Evolutionary conservation across 2,329 filamentous ascomycete genomes (phyloP).

Genomic region (Plenodomus lindquistii): DNA sequence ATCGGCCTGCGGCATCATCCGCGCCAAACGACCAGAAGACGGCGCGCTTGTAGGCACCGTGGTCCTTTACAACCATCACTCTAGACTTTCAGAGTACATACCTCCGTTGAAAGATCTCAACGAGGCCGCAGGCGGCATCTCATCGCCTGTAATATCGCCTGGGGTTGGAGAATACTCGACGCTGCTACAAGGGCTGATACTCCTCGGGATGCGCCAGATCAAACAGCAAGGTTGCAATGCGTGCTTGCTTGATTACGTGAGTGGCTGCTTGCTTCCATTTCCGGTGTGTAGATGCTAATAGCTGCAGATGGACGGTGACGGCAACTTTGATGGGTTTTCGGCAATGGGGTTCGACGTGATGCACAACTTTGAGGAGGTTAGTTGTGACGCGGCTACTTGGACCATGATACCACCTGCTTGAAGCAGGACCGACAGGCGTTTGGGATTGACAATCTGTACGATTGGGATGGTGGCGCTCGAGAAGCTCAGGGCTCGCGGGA

Average conservation of each 20-base stretch:
- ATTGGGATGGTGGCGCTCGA: neutral
- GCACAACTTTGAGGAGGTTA: constrained; percentile 82
- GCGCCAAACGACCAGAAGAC: constrained; percentile 72
- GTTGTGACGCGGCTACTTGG: constrained; percentile 67
- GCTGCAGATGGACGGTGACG: constrained; percentile 69
- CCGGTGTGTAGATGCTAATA: constrained; percentile 29
- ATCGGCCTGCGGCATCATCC: constrained; percentile 77
- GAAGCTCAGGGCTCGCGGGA: neutral
- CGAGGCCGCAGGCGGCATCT: constrained; percentile 71
- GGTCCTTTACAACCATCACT: constrained; percentile 74
- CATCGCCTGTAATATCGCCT: constrained; percentile 75
- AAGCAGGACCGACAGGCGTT: neutral
- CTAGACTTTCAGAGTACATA: constrained; percentile 69
- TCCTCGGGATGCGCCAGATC: constrained; percentile 81
- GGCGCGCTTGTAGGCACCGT: constrained; percentile 75
- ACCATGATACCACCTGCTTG: constrained; percentile 55
- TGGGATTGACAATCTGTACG: neutral
- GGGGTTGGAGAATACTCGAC: constrained; percentile 69
- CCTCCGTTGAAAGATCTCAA: constrained; percentile 66
- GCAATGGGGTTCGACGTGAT: constrained; percentile 80
- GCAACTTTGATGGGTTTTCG: constrained; percentile 71
- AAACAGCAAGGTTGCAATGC: constrained; percentile 75
- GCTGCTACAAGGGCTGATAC: constrained; percentile 75
- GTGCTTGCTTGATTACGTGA: constrained; percentile 79
- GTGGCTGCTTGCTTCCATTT: constrained; percentile 37